A percentile compares a stretch with the other conserved stretches of the same genome.
Conservation (phyloP, 2,329 filamentous ascomycete species). For the Exophiala aquamarina region DNA sequence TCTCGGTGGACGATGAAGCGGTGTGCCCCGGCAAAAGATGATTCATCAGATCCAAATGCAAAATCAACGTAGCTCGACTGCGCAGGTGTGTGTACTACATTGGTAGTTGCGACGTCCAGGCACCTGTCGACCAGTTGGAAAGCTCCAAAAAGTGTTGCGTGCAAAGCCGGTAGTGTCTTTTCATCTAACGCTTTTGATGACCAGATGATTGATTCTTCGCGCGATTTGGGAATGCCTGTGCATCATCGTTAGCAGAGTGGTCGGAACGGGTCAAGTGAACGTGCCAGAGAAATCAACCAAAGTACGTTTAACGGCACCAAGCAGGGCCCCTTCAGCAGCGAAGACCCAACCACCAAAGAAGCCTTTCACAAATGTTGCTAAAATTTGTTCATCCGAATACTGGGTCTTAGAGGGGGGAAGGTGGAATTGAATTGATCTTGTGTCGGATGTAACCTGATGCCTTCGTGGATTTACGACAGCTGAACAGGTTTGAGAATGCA, state of each 20-base stretch:
- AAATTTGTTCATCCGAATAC: constrained; percentile 11
- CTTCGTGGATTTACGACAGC: constrained; percentile 5
- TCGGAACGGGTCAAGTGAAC: not conserved
- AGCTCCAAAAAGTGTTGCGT: constrained; percentile 7
- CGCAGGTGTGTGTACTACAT: not conserved
- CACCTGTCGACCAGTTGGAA: constrained; percentile 11
- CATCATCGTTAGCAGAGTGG: not conserved
- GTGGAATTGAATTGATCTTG: constrained; percentile 1
- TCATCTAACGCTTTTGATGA: not conserved
- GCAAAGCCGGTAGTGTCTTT: not conserved
- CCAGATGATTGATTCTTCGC: constrained; percentile 3
- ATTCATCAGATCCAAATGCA: constrained; percentile 10
- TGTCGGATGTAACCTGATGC: not conserved
- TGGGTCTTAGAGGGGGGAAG: constrained; percentile 1
- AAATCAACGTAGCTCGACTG: constrained; percentile 8
- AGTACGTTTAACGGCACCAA: constrained; percentile 1
- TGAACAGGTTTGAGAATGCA: not conserved
- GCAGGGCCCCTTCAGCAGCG: constrained; percentile 1
- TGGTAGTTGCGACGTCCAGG: not conserved
- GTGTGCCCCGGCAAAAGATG: constrained; percentile 7
- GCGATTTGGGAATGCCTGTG: not conserved
- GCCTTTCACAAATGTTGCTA: constrained; percentile 5
- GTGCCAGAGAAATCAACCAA: constrained; percentile 6
- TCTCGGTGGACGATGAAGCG: constrained; percentile 4
- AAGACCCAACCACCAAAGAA: constrained; percentile 17